Base-by-base conservation (phyloP, 2,329 filamentous ascomycete genomes). In the Fusarium algeriense region DNA sequence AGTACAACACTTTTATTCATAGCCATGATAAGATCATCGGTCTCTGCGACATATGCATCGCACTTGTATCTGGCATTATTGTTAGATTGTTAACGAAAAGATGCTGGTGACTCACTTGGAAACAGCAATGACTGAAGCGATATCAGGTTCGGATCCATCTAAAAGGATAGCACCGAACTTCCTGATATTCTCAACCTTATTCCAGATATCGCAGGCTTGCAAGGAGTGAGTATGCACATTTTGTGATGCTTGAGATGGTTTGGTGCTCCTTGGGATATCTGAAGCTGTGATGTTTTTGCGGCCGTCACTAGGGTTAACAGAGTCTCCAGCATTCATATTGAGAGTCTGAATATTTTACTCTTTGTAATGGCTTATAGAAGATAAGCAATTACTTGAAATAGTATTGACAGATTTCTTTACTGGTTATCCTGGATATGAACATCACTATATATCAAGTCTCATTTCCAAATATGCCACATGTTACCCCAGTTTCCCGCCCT, bases 61-160 rank as follows among this genome's bases (percentile, higher is more conserved):
- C 46, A 50, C 8, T 35, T 50, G 7, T 50, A 35, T 8, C 30
- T 35, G 10, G 6, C 2, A 35, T 0, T 2, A 1, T 35, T 7
- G 2, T 50, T 5, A 50, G 30, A 1, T 10, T 5, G 3, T 10
- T 7, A 2, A 2, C 2, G 5, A 23, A 23, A 14, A 0, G 14
- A 0, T 0, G 0, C 6, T 10, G 8, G 30, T 19, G 5, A 23
- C 30, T 50, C 14, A 50, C 46, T 50, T 35, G 11, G 46, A 30
- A 1, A 50, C 46, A 9, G 46, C 46, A 23, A 50, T 19, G 0
- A 50, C 46, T 6, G 30, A 35, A 23, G 46, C 30, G 4, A 50
- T 15, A 13, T 50, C 46, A 19, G 23, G 30, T 2, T 23, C 20
- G 1, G n/a, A 50, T 11, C 46, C 46, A 35, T 50, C 30, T 0